Base-by-base conservation (phyloP, 129 eudicot species). In the Logfia minima region DNA sequence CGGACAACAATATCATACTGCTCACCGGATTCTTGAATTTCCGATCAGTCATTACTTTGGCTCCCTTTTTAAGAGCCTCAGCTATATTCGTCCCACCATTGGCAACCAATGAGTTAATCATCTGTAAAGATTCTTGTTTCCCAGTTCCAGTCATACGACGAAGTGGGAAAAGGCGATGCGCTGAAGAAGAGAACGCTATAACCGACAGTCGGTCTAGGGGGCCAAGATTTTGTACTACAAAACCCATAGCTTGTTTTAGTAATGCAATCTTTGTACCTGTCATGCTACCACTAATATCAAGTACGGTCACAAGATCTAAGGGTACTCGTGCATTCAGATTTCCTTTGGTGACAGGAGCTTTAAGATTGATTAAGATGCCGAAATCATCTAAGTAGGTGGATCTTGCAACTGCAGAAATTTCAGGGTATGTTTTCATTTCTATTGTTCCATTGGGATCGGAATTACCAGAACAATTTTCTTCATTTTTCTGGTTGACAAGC, bases 251-350 rank as follows among this genome's bases (percentile, higher is more conserved):
- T 68, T 84, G 90, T 83, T 93, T 93, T 4, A 93, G 81, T 81
- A 93, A 80, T 31, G 92, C 91, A 71, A 93, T 90, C 85, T 93
- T 93, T 18, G 96, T 85, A 43, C 98, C 98, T 0, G 96, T 89
- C 98, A 93, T 93, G 87, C 98, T 93, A 34, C 98, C 98, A 84
- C 98, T 93, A 8, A 90, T 83, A 79, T 93, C 98, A 39, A 93
- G 96, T 28, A 90, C 87, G 0, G 98, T 87, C 32, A 93, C 96
- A 19, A 93, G 92, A 80, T 93, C 98, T 32, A 93, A 70, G 0
- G 97, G 90, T 10, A 91, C 85, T 18, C 97, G 91, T 67, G 95
- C 66, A 18, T 76, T 70, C 26, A 43, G 79, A 28, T 8, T 43
- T 59, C 80, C 85, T 61, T 80, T 74, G n/a, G 82, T 62, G 26